A percentile compares a stretch with the other conserved stretches of the same genome.
These are phyloP conservation scores for Suhomyces ambrosiae DNA, from an alignment of 1,139 yeast genomes.

Conservation along the genomic window DNA sequence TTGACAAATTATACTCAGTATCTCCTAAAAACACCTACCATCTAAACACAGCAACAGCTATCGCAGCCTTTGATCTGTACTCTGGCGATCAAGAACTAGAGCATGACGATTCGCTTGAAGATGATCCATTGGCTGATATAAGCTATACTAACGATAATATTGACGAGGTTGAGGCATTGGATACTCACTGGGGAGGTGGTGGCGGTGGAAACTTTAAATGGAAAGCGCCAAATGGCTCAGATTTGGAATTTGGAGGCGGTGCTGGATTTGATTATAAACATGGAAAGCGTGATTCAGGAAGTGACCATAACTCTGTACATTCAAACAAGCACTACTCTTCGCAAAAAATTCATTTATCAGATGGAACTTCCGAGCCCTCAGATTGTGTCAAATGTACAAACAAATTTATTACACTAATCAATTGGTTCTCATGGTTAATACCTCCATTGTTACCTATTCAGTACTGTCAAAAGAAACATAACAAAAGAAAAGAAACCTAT, in stretches of 20 bases:
- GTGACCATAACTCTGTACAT: background rate
- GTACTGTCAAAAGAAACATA: background rate
- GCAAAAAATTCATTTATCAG: background rate
- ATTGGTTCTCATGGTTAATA: conserved; percentile 28
- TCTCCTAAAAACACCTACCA: conserved; percentile 46
- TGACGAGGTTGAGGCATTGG: conserved; percentile 16
- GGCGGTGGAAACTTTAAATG: conserved; percentile 31
- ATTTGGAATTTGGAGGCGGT: conserved; percentile 16
- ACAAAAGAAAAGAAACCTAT: conserved; percentile 12
- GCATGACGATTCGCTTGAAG: conserved; percentile 15
- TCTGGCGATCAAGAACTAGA: conserved; percentile 14
- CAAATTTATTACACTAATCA: conserved; percentile 13
- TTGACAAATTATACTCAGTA: conserved; percentile 42
- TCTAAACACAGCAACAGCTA: conserved; percentile 36
- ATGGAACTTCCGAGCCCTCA: background rate
- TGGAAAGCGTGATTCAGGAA: background rate
- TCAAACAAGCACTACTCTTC: conserved; percentile 1
- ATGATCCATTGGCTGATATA: conserved; percentile 16
- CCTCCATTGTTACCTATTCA: conserved; percentile 24
- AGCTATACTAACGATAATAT: conserved; percentile 14
- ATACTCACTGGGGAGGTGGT: conserved; percentile 25
- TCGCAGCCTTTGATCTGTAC: conserved; percentile 23
- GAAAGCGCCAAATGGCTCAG: conserved; percentile 27
- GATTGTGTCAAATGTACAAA: background rate
- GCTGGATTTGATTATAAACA: conserved; percentile 4